Evolutionary conservation across 1,139 yeast genomes (phyloP).

Genomic region (Suhomyces guaymorum): DNA sequence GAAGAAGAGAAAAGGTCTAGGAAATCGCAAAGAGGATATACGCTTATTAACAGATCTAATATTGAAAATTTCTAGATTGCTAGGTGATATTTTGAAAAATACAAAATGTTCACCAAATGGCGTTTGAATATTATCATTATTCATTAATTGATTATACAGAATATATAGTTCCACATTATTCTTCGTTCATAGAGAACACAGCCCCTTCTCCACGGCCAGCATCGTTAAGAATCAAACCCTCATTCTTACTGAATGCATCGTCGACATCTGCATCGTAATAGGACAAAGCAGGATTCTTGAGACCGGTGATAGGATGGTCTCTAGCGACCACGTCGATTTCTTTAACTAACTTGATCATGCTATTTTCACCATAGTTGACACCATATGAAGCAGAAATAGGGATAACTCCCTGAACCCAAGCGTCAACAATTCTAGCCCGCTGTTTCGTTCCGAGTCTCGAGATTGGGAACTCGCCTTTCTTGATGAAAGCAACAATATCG

Average conservation of each 20-base stretch:
- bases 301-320: conserved; percentile 45
- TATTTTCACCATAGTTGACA: conserved; percentile 66
- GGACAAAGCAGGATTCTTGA: conserved; percentile 46
- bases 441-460: conserved; percentile 77
- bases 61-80: too few species aligned
- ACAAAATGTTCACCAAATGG: too few species aligned
- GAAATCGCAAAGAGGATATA: too few species aligned
- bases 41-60: too few species aligned
- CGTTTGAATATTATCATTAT: too few species aligned
- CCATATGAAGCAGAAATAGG: conserved; percentile 48
- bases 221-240: conserved; percentile 31
- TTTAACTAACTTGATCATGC: conserved; percentile 55
- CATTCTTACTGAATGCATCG: conserved; percentile 32
- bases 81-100: too few species aligned
- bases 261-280: conserved; percentile 39
- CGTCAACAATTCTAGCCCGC: conserved; percentile 66
- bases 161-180: not conserved
- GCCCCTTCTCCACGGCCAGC: conserved; percentile 11
- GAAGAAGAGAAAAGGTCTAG: too few species aligned
- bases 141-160: not conserved
- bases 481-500: conserved; percentile 82
- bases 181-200: conserved; percentile 9
- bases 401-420: conserved; percentile 52
- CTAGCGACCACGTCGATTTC: conserved; percentile 48
- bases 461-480: conserved; percentile 61